Evolutionary conservation across 257 asterid genomes (phyloP), one percentile per base, ranked within the genome.

Genomic region (Solanum infundibuliforme): DNA sequence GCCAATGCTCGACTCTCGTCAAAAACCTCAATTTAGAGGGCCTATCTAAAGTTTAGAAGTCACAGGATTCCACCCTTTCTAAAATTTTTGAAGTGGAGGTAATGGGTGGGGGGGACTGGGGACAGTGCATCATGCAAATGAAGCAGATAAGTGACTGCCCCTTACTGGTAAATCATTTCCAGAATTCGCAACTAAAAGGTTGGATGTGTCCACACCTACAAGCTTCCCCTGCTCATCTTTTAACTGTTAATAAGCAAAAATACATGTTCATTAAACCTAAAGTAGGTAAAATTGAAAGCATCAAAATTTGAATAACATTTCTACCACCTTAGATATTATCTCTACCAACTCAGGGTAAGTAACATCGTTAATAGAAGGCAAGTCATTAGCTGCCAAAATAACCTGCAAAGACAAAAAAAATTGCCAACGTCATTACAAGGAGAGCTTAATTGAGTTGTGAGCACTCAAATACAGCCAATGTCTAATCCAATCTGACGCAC

Each of bases 141-240:
- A 21, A 87, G 77, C 18, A 46, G 58, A 48, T 32, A 76, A 83
- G 75, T 18, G 81, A 31, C 75, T 65, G 77, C 88, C 89, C 90
- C 98, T 94, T 93, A 94, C 99, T 91, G 99, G 99, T 87, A 97
- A 90, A 92, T 97, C 98, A 87, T 97, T 97, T 62, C 99, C 99
- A 84, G 99, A 97, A 92, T 97, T 95, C 14, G 94, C 96, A 89
- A 97, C 89, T 38, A 95, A 92, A 88, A 97, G 98, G 90, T 95
- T 95, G 74, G 98, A 93, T 84, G 95, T 86, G 87, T 95, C 98
- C 87, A 95, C 98, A 73, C 98, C 99, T 36, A 91, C 81, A 89
- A 97, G 98, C 90, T 88, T 93, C 90, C 98, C 98, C 4, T 91
- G 88, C 92, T 92, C 94, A 90, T 97, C 99, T 94, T 94, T 96